These are phyloP conservation scores for Xylaria sp. DNA, from an alignment of 2,329 filamentous ascomycete species.

Conservation along the genomic window DNA sequence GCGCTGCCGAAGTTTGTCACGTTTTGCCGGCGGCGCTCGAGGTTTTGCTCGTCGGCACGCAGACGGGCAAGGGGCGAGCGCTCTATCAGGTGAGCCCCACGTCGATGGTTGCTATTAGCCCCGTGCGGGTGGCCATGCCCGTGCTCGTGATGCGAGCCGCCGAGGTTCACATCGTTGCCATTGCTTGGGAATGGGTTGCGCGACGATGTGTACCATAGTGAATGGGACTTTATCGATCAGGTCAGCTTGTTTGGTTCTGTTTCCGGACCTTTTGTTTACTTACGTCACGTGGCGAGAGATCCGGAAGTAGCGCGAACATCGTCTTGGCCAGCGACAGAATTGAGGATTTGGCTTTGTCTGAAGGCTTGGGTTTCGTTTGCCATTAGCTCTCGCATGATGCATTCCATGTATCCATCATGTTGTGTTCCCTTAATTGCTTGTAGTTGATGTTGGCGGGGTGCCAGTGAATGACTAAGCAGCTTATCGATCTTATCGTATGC, in stretches of 20 bases:
- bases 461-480: slow-evolving; percentile 37
- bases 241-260: slow-evolving; percentile 17
- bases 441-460: slow-evolving; percentile 27
- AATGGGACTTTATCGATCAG: slow-evolving; percentile 67
- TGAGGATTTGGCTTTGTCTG: neutral
- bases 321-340: neutral
- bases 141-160: slow-evolving; percentile 38
- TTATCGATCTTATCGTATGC: slow-evolving; percentile 28
- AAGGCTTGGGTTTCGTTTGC: neutral
- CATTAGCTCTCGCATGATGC: neutral
- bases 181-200: slow-evolving; percentile 58
- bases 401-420: slow-evolving; percentile 8
- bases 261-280: slow-evolving; percentile 44
- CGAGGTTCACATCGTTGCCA: slow-evolving; percentile 49
- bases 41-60: slow-evolving; percentile 77
- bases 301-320: slow-evolving; percentile 73
- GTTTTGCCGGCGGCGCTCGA: slow-evolving; percentile 80
- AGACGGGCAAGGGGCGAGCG: slow-evolving; percentile 74
- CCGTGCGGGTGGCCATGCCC: slow-evolving; percentile 45
- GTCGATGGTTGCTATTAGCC: slow-evolving; percentile 39
- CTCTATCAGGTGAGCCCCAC: slow-evolving; percentile 58
- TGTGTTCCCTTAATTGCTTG: neutral
- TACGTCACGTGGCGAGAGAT: slow-evolving; percentile 77
- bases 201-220: slow-evolving; percentile 77
- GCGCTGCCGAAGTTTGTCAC: slow-evolving; percentile 86